phyloP scores from a whole-genome alignment of 164 flowering plant genomes.

The Magnolia kwangsiensis region DNA sequence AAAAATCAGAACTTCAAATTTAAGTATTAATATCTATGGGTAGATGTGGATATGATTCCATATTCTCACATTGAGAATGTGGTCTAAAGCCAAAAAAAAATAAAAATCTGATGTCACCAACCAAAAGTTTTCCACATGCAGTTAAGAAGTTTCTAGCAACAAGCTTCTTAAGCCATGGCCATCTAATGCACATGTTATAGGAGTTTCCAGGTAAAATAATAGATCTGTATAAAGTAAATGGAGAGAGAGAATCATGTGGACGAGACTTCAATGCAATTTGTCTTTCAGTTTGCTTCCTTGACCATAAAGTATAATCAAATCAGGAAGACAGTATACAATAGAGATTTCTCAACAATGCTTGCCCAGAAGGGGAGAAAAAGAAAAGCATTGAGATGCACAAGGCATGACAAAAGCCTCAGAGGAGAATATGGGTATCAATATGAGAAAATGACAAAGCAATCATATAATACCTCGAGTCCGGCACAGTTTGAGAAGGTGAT shows the following conservation, averaged over 20 bases:
- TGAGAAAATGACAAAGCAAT: background rate
- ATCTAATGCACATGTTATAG: background rate
- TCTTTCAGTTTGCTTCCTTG: too few relatives aligned
- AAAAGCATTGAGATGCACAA: background rate
- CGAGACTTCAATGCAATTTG: background rate
- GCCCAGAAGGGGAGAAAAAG: background rate
- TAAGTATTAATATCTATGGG: too few relatives aligned
- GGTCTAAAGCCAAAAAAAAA: background rate
- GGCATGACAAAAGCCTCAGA: background rate
- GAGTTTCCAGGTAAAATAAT: background rate
- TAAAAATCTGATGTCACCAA: background rate
- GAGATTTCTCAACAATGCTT: background rate
- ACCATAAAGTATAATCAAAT: too few relatives aligned
- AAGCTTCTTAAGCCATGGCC: background rate
- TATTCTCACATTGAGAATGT: too few relatives aligned
- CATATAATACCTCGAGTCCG: constrained; percentile 69
- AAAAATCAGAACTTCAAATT: too few relatives aligned
- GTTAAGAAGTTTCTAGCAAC: background rate
- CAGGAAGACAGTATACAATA: background rate
- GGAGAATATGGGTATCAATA: background rate
- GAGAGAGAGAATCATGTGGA: background rate
- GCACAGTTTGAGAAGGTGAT: constrained; percentile 35
- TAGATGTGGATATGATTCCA: too few relatives aligned
- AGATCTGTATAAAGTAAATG: background rate
- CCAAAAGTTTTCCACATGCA: background rate